Base-by-base conservation (phyloP, 1,139 yeast species). In the Kodamaea plutei region DNA sequence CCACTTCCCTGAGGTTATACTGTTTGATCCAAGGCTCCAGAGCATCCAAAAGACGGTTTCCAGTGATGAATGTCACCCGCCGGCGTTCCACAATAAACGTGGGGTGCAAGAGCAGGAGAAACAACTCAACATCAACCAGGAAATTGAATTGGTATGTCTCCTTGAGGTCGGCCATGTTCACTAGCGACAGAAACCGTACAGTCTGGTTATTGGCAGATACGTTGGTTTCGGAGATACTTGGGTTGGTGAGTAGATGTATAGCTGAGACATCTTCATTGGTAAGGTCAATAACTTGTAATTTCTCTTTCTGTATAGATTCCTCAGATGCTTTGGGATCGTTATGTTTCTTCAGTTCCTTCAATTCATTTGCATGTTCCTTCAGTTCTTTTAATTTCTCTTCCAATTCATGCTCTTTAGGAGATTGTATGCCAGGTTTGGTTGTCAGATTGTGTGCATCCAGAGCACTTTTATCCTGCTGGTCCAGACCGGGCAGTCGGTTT, bases 71-170 rank as follows among this genome's bases (percentile, higher is more conserved):
- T 1, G 61, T 58, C 7, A 67, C 41, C 14, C 45, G 48, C 12
- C 54, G 38, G 15, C 36, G 37, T 1, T 49, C 29, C 1, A 21
- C 29, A 4, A 46, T 30, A 26, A 62, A 50, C 4, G 46, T 37
- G 3, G 54, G 54, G 39, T 62, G 61, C 10, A 72, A 39, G 30
- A 58, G 59, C 3, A 55, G 44, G 2, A 64, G 40, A 16, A 73
- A 51, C 25, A 69, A 57, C 8, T 56, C 59, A 27, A 65, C 47
- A 30, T 73, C 76, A 4, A 73, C 61, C 31, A 55, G 46, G 48
- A 72, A 71, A 40, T 73, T 73, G 50, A 74, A 73, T 35, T 73
- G 79, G 41, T 50, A 72, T 0, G 77, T 62, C 33, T 60, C 58
- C 2, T 30, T 28, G 12, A 73, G 44, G 22, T 43, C 46, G 9